These are phyloP conservation scores for Ophiocordyceps polyrhachis-furcata DNA, from an alignment of 2,329 filamentous ascomycete genomes.

Conservation along the genomic window DNA sequence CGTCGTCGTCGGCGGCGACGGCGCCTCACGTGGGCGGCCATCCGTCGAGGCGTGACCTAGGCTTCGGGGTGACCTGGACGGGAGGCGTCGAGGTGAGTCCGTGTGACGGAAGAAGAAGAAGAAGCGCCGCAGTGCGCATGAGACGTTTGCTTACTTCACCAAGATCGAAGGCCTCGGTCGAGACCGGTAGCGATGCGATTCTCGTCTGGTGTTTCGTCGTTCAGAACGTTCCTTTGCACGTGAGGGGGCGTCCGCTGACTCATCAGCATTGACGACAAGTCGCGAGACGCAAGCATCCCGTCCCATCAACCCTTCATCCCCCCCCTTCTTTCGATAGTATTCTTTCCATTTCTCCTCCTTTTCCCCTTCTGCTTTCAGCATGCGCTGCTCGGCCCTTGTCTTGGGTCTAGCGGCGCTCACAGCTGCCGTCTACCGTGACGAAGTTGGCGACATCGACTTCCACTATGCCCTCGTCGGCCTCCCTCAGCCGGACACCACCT, in stretches of 20 bases:
- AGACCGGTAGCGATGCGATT: too few relatives aligned
- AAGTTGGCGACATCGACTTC: conserved; percentile 83
- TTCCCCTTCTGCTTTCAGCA: conserved; percentile 5
- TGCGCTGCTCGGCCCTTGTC: conserved; percentile 19
- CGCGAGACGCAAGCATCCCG: background rate
- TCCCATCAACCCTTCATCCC: background rate
- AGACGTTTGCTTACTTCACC: too few relatives aligned
- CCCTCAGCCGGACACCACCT: conserved; percentile 66
- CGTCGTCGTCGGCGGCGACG: too few relatives aligned
- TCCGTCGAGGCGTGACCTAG: too few relatives aligned
- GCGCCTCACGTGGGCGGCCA: too few relatives aligned
- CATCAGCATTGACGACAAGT: background rate
- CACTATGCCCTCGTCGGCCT: conserved; percentile 78
- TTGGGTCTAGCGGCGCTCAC: conserved; percentile 23
- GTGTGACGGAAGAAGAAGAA: too few relatives aligned
- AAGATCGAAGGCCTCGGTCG: too few relatives aligned
- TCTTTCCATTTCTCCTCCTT: background rate
- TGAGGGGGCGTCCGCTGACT: background rate
- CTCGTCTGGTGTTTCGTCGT: too few relatives aligned
- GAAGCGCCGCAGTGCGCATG: too few relatives aligned
- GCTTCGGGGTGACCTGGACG: too few relatives aligned
- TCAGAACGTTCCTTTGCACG: too few relatives aligned
- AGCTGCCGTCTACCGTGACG: conserved; percentile 64
- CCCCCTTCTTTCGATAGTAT: background rate
- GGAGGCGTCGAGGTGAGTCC: too few relatives aligned